These are phyloP conservation scores for Zangia roseola DNA, from an alignment of 768 basidiomycete genomes.

Conservation along the genomic window DNA sequence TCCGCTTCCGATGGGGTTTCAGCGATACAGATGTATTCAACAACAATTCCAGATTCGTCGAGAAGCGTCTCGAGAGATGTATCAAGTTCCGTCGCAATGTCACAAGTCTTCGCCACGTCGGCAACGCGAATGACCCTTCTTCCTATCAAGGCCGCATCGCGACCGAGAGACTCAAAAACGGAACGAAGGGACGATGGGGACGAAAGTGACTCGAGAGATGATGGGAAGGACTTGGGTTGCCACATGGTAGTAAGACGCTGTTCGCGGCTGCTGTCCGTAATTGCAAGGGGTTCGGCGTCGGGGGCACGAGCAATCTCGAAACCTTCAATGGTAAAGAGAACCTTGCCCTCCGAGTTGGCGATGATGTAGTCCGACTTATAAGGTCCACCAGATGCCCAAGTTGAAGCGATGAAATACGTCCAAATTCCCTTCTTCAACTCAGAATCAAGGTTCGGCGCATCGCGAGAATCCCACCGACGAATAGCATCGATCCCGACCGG, in stretches of 20 bases:
- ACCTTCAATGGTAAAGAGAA: conserved; percentile 34
- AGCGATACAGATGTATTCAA: conserved; percentile 22
- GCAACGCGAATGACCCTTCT: conserved; percentile 25
- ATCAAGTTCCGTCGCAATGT: conserved; percentile 19
- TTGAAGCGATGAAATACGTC: conserved; percentile 26
- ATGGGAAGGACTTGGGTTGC: conserved; percentile 31
- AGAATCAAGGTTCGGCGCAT: conserved; percentile 22
- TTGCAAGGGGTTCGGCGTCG: conserved; percentile 24
- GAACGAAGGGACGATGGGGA: conserved; percentile 9
- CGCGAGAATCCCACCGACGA: conserved; percentile 29
- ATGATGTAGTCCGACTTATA: conserved; percentile 29
- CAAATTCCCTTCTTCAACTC: conserved; percentile 31
- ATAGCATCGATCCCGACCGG: conserved; percentile 31
- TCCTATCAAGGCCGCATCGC: conserved; percentile 16
- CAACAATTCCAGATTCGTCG: conserved; percentile 11
- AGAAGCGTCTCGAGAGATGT: conserved; percentile 15
- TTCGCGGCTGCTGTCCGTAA: conserved; percentile 25
- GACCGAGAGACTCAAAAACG: conserved; percentile 17
- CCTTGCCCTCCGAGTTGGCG: conserved; percentile 27
- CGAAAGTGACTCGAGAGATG: conserved; percentile 8
- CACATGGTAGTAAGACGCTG: conserved; percentile 32
- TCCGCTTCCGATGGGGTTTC: conserved; percentile 21
- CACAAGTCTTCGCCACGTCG: conserved; percentile 21
- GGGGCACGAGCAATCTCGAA: conserved; percentile 35
- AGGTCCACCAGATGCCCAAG: conserved; percentile 25